Evolutionary conservation across 1,139 yeast species (phyloP), one percentile per base, ranked within the genome.

Genomic region (Spathaspora sp.): DNA sequence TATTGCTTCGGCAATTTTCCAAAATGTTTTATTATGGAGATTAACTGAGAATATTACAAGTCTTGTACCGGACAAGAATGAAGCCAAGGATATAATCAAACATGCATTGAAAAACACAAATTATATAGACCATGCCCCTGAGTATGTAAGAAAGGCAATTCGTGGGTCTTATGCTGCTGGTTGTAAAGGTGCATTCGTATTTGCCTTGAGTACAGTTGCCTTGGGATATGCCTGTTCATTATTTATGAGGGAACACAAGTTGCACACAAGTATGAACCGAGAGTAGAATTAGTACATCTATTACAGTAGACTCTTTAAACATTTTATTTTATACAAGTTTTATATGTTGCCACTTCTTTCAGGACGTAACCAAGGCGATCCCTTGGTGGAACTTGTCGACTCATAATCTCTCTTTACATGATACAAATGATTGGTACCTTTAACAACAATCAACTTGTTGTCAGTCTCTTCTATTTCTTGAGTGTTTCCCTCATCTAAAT

Each of bases 1-100:
- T 0, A 60, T 83, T 34, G 86, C 87, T 0, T 79, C 86, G 6
- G 84, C 90, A 2, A 71, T 84, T 25, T 85, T 86, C 65, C 80
- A 78, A 52, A 73, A 73, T 29, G 54, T 62, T 44, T 56, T 65
- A 42, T 54, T 56, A 18, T 43, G 36, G 9, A 47, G 54, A 18
- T 56, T 71, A 46, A 49, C 51, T 3, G 42, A 31, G 1, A 56
- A 52, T 11, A 56, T 70, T 18, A 59, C 62, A 16, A 48, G 53
- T 6, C 51, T 68, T 9, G 61, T 72, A 9, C 44, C 57, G 6
- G 67, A 70, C 38, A 58, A 61, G 17, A 51, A 61, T 1, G 64
- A 73, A 43, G 71, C 80, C 3, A 51, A 62, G 4, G 56, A 67
- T 7, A 74, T 83, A 39, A 81, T 85, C 39, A 55, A 61, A 2